phyloP scores from a whole-genome alignment of 2,329 filamentous ascomycete genomes.

The Knoxdaviesia proteae region DNA sequence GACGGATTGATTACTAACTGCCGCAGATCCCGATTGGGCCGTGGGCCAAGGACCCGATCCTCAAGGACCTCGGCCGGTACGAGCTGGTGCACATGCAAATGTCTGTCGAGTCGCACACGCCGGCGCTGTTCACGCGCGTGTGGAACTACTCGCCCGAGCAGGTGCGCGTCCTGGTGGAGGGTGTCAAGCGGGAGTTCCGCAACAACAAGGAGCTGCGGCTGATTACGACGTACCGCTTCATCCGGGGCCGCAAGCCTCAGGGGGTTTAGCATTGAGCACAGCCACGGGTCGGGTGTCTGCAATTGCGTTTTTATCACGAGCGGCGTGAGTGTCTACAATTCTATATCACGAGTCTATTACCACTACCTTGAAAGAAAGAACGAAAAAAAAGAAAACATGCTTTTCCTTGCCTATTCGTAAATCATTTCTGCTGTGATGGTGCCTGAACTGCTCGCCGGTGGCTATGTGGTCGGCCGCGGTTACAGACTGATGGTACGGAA shows the following conservation, averaged over 20 bases:
- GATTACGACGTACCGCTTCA: conserved; percentile 15
- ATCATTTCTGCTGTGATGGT: too few species aligned
- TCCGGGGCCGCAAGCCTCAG: conserved; percentile 10
- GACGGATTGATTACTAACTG: not conserved
- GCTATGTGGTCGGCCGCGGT: conserved; percentile 1
- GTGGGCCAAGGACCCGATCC: conserved; percentile 15
- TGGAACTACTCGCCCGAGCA: conserved; percentile 18
- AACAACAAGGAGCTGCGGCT: conserved; percentile 12
- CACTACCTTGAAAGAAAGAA: too few species aligned
- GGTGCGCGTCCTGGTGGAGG: conserved; percentile 18
- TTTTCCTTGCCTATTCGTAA: too few species aligned
- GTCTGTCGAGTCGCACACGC: conserved; percentile 20
- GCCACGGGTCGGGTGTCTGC: too few species aligned
- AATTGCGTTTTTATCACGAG: too few species aligned
- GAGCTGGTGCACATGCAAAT: conserved; percentile 20
- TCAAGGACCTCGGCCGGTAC: conserved; percentile 16
- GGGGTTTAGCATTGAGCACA: too few species aligned
- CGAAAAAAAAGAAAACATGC: too few species aligned
- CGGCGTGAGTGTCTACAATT: too few species aligned
- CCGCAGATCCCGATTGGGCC: conserved; percentile 17
- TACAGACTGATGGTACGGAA: conserved; percentile 71
- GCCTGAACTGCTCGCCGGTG: too few species aligned
- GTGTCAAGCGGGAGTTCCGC: conserved; percentile 17
- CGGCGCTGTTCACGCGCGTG: conserved; percentile 17
- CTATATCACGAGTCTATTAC: too few species aligned